Evolutionary conservation across 225 moss, liverwort and hornwort genomes (phyloP).

Genomic region (Ulota crispa): DNA sequence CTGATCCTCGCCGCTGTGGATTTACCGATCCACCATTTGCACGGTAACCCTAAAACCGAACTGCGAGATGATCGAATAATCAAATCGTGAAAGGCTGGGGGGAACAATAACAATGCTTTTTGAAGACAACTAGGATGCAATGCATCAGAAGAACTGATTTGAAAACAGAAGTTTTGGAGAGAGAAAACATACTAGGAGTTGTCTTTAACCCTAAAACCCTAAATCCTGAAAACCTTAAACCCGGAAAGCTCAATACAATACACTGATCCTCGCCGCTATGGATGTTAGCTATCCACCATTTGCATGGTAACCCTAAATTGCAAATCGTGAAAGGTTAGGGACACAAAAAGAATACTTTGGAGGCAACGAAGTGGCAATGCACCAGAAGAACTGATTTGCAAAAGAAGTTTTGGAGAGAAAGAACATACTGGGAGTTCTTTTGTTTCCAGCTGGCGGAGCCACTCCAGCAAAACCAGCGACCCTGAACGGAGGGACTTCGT

Average conservation of each 20-base stretch:
- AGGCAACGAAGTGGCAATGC: background rate
- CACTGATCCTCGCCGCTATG: too few relatives aligned
- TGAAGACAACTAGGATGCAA: background rate
- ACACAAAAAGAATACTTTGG: too few relatives aligned
- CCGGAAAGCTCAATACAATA: too few relatives aligned
- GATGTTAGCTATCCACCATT: too few relatives aligned
- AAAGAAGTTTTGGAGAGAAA: background rate
- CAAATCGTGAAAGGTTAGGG: too few relatives aligned
- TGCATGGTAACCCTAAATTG: too few relatives aligned
- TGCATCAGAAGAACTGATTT: too few relatives aligned
- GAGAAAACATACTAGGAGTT: too few relatives aligned
- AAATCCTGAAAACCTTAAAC: too few relatives aligned
- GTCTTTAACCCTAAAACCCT: too few relatives aligned
- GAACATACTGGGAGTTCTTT: slow-evolving; percentile 9
- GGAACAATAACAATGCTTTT: background rate
- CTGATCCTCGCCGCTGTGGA: background rate
- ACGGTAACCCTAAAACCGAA: background rate
- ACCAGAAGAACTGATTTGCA: background rate
- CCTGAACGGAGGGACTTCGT: slow-evolving; percentile 9
- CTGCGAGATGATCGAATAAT: background rate
- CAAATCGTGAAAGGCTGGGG: too few relatives aligned
- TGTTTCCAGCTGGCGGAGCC: background rate
- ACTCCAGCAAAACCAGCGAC: slow-evolving; percentile 20
- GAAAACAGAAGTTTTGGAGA: too few relatives aligned
- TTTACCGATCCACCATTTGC: background rate